A percentile compares a stretch with the other conserved stretches of the same genome.
phyloP scores from a whole-genome alignment of 176 grass and related monocot species.

The Otatea glauca region DNA sequence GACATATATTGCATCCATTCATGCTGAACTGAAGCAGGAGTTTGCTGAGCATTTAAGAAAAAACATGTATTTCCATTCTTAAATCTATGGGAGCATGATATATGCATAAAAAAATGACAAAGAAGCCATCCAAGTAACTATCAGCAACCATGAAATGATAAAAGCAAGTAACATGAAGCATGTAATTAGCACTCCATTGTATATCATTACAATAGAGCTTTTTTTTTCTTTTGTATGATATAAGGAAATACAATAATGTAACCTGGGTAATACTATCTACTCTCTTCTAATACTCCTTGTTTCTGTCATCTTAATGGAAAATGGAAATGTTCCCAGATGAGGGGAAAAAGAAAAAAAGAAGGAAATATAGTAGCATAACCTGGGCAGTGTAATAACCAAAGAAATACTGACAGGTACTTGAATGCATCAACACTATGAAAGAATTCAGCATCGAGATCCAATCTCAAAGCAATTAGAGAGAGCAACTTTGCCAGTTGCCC shows the following conservation, averaged over 20 bases:
- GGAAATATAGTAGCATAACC: constrained; percentile 2
- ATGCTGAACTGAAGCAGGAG: neutral
- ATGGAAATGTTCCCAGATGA: too few relatives aligned
- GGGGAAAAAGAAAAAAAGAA: too few relatives aligned
- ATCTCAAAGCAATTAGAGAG: constrained; percentile 71
- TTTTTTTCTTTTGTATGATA: constrained; percentile 8
- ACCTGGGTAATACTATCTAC: too few relatives aligned
- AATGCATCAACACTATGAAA: constrained; percentile 56
- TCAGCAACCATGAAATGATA: neutral
- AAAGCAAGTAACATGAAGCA: constrained; percentile 18
- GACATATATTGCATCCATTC: neutral
- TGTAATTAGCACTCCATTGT: neutral
- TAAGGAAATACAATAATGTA: neutral
- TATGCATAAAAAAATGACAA: neutral
- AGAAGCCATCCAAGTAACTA: constrained; percentile 13
- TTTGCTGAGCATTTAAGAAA: constrained; percentile 4
- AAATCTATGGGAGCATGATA: neutral
- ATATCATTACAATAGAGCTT: constrained; percentile 25
- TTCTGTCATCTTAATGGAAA: too few relatives aligned
- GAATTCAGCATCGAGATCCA: constrained; percentile 72
- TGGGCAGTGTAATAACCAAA: constrained; percentile 82
- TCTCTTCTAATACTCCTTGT: too few relatives aligned
- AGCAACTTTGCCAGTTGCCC: constrained; percentile 55
- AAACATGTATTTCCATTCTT: neutral
- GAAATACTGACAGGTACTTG: constrained; percentile 37